These are phyloP conservation scores for Gynochthodes officinalis DNA, from an alignment of 257 asterid genomes.

Conservation along the genomic window DNA sequence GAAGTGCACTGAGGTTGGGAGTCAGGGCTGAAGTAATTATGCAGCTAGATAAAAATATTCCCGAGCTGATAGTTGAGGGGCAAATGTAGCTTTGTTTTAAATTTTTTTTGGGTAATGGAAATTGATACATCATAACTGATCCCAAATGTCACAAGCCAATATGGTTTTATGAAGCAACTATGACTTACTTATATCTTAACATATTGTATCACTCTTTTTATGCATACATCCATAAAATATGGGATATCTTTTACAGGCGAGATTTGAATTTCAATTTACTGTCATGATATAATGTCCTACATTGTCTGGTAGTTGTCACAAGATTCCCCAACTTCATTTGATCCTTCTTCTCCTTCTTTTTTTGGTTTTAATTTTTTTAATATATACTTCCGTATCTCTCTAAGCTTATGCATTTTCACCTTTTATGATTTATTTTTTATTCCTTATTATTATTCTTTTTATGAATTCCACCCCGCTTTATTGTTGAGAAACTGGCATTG, in stretches of 20 bases:
- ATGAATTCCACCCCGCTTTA: neutral
- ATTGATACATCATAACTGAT: neutral
- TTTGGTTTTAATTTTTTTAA: neutral
- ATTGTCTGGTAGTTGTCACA: neutral
- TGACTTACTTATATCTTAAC: neutral
- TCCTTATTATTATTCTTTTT: neutral
- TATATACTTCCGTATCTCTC: too few relatives aligned
- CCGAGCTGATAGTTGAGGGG: neutral
- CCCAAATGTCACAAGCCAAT: neutral
- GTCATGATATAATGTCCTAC: neutral
- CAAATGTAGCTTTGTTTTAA: neutral
- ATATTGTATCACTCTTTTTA: neutral
- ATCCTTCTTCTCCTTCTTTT: neutral
- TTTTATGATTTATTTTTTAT: neutral
- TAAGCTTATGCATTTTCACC: too few relatives aligned
- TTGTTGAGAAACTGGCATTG: neutral
- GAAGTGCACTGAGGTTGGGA: neutral
- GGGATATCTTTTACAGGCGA: neutral
- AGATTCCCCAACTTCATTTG: neutral
- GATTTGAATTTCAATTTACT: neutral
- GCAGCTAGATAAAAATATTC: neutral
- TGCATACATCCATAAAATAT: neutral
- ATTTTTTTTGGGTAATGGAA: neutral
- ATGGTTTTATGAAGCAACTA: neutral
- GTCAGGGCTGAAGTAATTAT: neutral